These are phyloP conservation scores for Exophiala calicioides DNA, from an alignment of 2,329 filamentous ascomycete species.

Conservation along the genomic window DNA sequence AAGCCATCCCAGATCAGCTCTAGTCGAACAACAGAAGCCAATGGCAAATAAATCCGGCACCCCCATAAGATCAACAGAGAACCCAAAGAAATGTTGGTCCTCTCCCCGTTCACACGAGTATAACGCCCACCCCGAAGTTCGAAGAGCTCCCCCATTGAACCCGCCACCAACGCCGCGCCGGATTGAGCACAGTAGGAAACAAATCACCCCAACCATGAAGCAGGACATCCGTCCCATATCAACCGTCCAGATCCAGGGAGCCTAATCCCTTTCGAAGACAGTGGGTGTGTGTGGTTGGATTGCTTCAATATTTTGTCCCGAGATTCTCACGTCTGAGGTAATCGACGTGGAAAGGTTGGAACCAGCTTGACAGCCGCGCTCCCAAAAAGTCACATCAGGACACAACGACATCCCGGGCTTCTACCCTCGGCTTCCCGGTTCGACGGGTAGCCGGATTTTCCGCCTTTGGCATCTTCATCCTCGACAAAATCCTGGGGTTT, in stretches of 20 bases:
- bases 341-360: neutral
- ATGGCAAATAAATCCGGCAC: neutral
- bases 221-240: neutral
- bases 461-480: constrained; percentile 69
- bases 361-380: neutral
- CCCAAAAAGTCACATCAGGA: constrained; percentile 55
- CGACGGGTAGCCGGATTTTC: constrained; percentile 53
- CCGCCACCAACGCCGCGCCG: constrained; percentile 7
- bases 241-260: no score
- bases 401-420: constrained; percentile 64
- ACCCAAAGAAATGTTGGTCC: neutral
- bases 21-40: neutral
- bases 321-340: constrained; percentile 2
- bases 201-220: neutral
- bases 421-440: constrained; percentile 57
- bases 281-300: no score
- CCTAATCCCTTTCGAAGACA: no score
- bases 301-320: no score
- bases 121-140: neutral
- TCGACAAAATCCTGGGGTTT: constrained; percentile 81
- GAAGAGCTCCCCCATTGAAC: neutral
- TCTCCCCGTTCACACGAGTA: neutral
- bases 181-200: neutral
- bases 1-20: neutral
- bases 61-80: no score